These are phyloP conservation scores for Akanthomyces dipterigenus DNA, from an alignment of 2,329 filamentous ascomycete species.

Conservation along the genomic window DNA sequence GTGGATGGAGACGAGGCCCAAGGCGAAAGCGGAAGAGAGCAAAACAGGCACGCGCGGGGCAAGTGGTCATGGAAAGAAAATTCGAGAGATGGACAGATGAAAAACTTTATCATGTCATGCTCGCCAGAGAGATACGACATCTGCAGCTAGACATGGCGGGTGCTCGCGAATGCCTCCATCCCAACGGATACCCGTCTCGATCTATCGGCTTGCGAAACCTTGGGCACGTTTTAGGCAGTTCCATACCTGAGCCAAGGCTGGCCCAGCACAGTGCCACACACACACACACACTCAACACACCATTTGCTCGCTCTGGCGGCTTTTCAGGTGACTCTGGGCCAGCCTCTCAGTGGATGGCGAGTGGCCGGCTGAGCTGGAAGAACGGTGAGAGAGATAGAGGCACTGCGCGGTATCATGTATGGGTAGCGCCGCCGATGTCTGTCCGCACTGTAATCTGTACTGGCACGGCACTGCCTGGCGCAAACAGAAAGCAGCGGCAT, in stretches of 20 bases:
- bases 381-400: neutral
- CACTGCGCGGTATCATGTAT: neutral
- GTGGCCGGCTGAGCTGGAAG: neutral
- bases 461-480: neutral
- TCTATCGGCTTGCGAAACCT: slow-evolving; percentile 9
- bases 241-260: slow-evolving; percentile 5
- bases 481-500: neutral
- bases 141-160: neutral
- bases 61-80: neutral
- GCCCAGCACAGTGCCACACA: neutral
- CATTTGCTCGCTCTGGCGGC: neutral
- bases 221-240: slow-evolving; percentile 10
- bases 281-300: neutral
- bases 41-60: neutral
- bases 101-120: no score
- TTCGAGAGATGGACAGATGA: neutral
- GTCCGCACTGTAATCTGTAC: slow-evolving; percentile 1
- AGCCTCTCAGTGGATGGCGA: neutral
- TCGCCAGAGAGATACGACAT: no score
- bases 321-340: slow-evolving; percentile 5
- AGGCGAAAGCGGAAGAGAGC: neutral
- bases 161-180: neutral
- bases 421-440: neutral
- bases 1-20: neutral
- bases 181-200: slow-evolving; percentile 1